Evolutionary conservation across 768 basidiomycete species (phyloP), one percentile per base, ranked within the genome.

Genomic region (Mycena rebaudengoi): DNA sequence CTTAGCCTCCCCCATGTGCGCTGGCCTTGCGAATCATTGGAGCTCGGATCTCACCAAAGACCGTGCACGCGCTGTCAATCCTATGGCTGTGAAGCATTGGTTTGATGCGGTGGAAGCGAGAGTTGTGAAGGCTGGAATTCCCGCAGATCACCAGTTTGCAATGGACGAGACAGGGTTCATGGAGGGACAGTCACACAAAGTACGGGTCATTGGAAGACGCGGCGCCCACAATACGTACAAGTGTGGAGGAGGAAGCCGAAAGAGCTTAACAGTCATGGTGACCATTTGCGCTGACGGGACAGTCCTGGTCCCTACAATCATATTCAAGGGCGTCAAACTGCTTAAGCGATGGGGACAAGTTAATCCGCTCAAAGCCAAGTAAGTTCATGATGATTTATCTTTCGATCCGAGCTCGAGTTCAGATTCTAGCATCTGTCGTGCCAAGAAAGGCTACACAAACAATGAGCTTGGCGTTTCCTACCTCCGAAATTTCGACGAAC

Each of bases 151-250:
- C n/a, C 20, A 20, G 1, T 73, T 66, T 50, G 60, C 53, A 14
- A 70, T 70, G 69, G 71, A 72, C 35, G 66, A 72, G 56, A 68
- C 52, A 10, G 67, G 72, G 18, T 33, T 70, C 13, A 43, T 51
- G 44, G 66, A 70, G 30, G 57, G 18, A 5, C 69, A 69, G 29
- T 4, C 28, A n/a, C 62, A 64, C 1, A 43, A 28, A 1, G 65
- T 68, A 29, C 25, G 58, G 29, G 68, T 71, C 2, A 46, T 70
- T 48, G 64, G 67, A 12, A 52, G 60, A 43, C 30, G 28, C 14
- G 30, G 30, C 30, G 13, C 21, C 16, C 20, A 21, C 18, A n/a
- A 20, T 11, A 71, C 72, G 44, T 62, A 73, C 43, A 50, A 53
- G 39, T 67, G 66, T 51, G 64, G 67, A 10, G 45, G 63, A n/a